Evolutionary conservation across 768 basidiomycete species (phyloP).

Genomic region (Boletus sensibilis): DNA sequence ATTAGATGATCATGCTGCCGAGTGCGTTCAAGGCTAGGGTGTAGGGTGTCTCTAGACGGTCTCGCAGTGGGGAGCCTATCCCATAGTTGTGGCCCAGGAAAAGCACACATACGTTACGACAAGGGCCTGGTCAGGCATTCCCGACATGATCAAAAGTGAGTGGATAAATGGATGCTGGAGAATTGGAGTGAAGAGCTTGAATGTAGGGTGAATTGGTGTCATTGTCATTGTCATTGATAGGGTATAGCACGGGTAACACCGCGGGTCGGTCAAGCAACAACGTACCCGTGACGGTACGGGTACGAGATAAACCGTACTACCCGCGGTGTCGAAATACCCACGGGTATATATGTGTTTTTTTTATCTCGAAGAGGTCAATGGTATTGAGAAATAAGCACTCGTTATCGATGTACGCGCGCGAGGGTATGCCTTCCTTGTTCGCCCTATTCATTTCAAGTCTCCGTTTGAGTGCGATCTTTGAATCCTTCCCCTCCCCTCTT

Average conservation of each 20-base stretch:
- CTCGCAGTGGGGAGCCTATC: not conserved
- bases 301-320: no score
- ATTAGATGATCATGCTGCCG: not conserved
- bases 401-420: conserved; percentile 92
- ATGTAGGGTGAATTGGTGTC: not conserved
- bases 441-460: conserved; percentile 45
- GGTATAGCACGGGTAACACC: no score
- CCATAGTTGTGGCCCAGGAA: not conserved
- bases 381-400: no score
- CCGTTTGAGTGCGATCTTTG: not conserved
- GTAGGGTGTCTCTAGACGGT: no score
- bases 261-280: no score
- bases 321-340: no score
- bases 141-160: not conserved
- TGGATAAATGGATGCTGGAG: not conserved
- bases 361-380: no score
- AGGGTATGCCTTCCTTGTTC: conserved; percentile 81
- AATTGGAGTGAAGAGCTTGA: not conserved
- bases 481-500: no score
- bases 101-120: not conserved
- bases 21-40: not conserved
- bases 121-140: not conserved
- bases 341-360: no score
- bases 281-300: no score
- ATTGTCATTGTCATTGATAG: no score